Conservation (phyloP, 129 eudicot species). For the Lonicera japonica region DNA sequence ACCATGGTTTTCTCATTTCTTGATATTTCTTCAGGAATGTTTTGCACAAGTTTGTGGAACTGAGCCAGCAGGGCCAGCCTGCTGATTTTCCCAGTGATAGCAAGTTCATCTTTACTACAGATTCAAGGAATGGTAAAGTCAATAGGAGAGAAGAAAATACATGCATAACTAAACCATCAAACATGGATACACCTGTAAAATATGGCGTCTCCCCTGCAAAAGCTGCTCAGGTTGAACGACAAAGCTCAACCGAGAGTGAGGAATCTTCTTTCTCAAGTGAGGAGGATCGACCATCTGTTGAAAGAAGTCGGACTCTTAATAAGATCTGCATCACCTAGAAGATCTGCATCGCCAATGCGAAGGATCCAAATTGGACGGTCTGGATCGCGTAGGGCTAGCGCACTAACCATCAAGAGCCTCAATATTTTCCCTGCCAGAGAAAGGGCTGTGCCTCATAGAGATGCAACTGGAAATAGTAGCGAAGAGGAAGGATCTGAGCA, state of each 20-base stretch:
- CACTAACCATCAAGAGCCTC: slow-evolving; percentile 78
- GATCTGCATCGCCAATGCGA: slow-evolving; percentile 96
- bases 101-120: slow-evolving; percentile 11
- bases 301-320: slow-evolving; percentile 62
- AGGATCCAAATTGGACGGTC: slow-evolving; percentile 85
- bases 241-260: slow-evolving; percentile 56
- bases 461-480: slow-evolving; percentile 39
- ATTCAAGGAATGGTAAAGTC: slow-evolving; percentile 18
- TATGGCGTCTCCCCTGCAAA: slow-evolving; percentile 62
- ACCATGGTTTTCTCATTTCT: slow-evolving; percentile 10
- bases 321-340: slow-evolving; percentile 79
- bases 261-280: slow-evolving; percentile 66
- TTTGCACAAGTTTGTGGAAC: slow-evolving; percentile 43
- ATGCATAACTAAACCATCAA: slow-evolving; percentile 13
- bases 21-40: slow-evolving; percentile 41
- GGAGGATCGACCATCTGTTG: slow-evolving; percentile 58
- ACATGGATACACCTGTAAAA: slow-evolving; percentile 47
- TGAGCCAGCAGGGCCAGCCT: slow-evolving; percentile 15
- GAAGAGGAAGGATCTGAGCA: slow-evolving; percentile 62
- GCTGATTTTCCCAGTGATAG: slow-evolving; percentile 9
- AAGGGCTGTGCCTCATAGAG: slow-evolving; percentile 48
- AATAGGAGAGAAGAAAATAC: slow-evolving; percentile 10
- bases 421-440: slow-evolving; percentile 60
- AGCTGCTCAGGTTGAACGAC: slow-evolving; percentile 64
- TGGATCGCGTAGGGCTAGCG: slow-evolving; percentile 85